Conservation (phyloP, 441 rosid species). For the Eruca vesicaria region DNA sequence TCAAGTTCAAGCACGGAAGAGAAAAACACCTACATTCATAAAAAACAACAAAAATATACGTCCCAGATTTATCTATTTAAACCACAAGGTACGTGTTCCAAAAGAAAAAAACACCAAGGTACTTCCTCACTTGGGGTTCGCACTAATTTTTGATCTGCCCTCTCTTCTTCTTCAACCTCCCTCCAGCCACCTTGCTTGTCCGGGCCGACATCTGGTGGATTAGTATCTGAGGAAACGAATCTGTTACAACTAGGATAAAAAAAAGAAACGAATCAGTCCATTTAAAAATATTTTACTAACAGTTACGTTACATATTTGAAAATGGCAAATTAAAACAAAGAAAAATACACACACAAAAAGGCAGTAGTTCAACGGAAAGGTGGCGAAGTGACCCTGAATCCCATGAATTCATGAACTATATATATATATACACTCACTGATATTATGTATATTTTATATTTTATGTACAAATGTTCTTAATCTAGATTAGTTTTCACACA, state of each 20-base stretch:
- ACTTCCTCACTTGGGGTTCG: too few relatives aligned
- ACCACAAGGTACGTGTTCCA: too few relatives aligned
- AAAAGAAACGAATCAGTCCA: too few relatives aligned
- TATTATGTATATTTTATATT: background rate
- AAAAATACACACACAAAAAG: background rate
- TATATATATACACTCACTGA: background rate
- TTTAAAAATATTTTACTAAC: background rate
- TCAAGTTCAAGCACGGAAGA: background rate
- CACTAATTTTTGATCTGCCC: too few relatives aligned
- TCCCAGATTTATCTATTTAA: background rate
- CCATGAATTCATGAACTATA: slow-evolving; percentile 20
- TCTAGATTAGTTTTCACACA: background rate
- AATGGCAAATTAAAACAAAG: background rate
- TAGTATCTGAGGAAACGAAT: too few relatives aligned
- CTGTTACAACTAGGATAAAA: too few relatives aligned
- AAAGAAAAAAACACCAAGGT: too few relatives aligned
- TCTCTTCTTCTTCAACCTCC: too few relatives aligned
- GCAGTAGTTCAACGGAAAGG: slow-evolving; percentile 10
- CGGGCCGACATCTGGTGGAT: too few relatives aligned
- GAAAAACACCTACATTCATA: background rate
- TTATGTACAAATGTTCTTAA: background rate
- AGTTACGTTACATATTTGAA: background rate
- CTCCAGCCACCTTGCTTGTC: too few relatives aligned
- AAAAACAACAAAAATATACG: background rate
- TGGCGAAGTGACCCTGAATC: slow-evolving; percentile 23